These are phyloP conservation scores for Dentipellis fragilis DNA, from an alignment of 768 basidiomycete genomes.

Conservation along the genomic window DNA sequence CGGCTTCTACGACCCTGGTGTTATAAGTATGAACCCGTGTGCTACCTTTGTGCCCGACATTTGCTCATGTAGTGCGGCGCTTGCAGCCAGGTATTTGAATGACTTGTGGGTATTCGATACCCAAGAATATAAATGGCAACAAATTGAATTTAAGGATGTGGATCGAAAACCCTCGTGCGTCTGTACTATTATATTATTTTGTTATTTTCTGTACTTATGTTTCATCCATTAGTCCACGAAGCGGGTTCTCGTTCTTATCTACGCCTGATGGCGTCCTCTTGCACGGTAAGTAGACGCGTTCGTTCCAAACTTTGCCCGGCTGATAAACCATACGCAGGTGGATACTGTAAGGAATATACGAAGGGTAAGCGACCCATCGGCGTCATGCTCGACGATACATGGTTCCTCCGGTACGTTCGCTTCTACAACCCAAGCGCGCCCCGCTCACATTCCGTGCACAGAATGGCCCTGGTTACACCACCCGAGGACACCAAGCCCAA, in stretches of 20 bases:
- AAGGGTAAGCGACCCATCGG: conserved; percentile 83
- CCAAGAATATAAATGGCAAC: conserved; percentile 78
- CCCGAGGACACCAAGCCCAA: conserved; percentile 17
- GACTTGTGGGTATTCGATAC: conserved; percentile 84
- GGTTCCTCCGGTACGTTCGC: conserved; percentile 60
- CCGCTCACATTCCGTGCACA: conserved; percentile 3
- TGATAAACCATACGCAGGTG: conserved; percentile 36
- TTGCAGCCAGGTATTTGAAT: conserved; percentile 65
- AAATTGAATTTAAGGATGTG: conserved; percentile 57
- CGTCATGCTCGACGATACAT: conserved; percentile 84
- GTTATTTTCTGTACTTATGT: not conserved
- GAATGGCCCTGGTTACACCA: conserved; percentile 20
- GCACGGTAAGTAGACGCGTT: conserved; percentile 40
- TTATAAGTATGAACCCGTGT: conserved; percentile 47
- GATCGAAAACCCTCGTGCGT: conserved; percentile 67
- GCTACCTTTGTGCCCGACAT: not conserved
- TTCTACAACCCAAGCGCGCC: not conserved
- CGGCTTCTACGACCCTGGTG: conserved; percentile 83
- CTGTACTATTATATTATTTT: not conserved
- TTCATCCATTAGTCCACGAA: conserved; percentile 41
- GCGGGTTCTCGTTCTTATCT: conserved; percentile 80
- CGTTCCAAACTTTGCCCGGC: not conserved
- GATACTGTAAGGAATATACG: conserved; percentile 83
- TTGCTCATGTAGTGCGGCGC: not conserved
- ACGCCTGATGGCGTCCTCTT: conserved; percentile 70